Base-by-base conservation (phyloP, 345 rosid species). In the Chamaenerion angustifolium region DNA sequence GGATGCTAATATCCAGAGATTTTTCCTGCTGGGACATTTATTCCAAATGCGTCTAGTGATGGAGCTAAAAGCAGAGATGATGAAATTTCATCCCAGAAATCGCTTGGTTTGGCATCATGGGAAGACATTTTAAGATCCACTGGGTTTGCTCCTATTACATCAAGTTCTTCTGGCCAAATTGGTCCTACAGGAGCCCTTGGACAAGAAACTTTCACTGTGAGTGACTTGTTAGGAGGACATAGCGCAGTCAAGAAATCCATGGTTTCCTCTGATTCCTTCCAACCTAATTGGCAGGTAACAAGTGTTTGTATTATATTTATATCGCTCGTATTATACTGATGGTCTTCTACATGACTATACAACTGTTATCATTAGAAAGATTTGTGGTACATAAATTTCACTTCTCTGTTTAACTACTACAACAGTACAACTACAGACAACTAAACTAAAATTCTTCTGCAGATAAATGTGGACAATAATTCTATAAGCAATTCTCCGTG, bases 211-310 rank as follows among this genome's bases (percentile, higher is more conserved):
- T 50, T 45, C 13, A 45, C 55, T 55, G 52, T 67, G 48, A 60
- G 71, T 47, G 76, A 75, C 58, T 61, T 53, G 45, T 60, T 73
- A 49, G 56, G 59, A 15, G 56, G 64, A 27, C 70, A 66, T 53
- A 56, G 41, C 63, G 56, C 56, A 54, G 43, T 57, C 19, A 67
- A 62, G 56, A 80, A 69, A 46, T 69, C 60, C 25, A 50, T 58
- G 47, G 74, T 59, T 57, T 60, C 65, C 68, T 66, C 79, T 71
- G 52, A 66, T 44, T 65, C 71, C 14, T 42, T 62, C 43, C 87
- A 80, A 60, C 57, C 71, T 54, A 67, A 72, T 68, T 78, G 81
- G 85, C 89, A 88, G 95, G 97, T 85, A 69, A 16, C 37, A 45
- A 27, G 37, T 46, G 40, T 8, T 40, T 46, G 45, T 16, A 18